Conservation (phyloP, 805 yeast genomes). For the Maudiozyma serrabonitensis region DNA sequence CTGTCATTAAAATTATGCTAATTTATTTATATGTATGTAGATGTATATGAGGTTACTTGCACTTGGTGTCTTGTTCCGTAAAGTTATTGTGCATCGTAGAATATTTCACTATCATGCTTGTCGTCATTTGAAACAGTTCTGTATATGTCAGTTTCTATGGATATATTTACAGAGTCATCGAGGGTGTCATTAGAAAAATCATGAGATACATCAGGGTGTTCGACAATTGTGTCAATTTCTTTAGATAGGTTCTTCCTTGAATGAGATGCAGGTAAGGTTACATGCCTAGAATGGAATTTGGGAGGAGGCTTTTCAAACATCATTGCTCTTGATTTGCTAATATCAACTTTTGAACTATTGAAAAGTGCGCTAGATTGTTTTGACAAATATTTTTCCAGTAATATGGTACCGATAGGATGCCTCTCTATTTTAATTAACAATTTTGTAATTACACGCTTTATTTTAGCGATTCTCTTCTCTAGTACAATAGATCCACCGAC, state of each 20-base stretch:
- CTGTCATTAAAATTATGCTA: neutral
- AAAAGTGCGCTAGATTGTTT: neutral
- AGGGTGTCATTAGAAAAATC: neutral
- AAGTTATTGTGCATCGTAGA: neutral
- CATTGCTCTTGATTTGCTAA: neutral
- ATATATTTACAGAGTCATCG: neutral
- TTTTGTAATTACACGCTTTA: constrained; percentile 9
- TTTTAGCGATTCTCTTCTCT: constrained; percentile 6
- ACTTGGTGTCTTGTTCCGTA: neutral
- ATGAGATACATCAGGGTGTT: neutral
- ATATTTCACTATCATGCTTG: neutral
- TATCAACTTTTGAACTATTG: neutral
- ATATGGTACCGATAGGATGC: constrained; percentile 16
- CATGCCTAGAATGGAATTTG: neutral
- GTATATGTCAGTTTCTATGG: neutral
- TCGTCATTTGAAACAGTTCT: neutral
- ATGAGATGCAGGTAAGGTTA: neutral
- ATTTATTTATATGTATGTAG: neutral
- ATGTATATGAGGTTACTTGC: neutral
- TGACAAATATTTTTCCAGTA: constrained; percentile 7
- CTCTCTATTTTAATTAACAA: constrained; percentile 12
- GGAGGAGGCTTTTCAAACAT: neutral
- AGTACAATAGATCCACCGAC: constrained; percentile 1
- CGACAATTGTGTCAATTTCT: neutral
- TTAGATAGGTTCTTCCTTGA: neutral